Conservation (phyloP, 2,329 filamentous ascomycete genomes). For the Ceratocystis papillata region DNA sequence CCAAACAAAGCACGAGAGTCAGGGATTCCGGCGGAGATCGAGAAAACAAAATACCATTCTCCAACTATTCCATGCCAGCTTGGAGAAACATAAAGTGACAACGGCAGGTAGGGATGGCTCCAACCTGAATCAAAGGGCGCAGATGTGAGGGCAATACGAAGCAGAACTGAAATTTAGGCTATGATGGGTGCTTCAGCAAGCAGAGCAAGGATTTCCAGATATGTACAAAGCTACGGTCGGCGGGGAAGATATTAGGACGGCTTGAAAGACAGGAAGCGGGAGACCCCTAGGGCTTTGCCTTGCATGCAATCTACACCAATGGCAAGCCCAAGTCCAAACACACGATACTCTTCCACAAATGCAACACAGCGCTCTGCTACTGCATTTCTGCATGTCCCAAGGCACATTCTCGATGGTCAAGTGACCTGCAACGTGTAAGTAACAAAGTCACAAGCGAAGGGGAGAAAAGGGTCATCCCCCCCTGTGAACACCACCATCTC, state of each 20-base stretch:
- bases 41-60: neutral
- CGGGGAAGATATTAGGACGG: too few species aligned
- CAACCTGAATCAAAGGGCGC: neutral
- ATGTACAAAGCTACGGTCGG: too few species aligned
- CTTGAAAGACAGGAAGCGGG: too few species aligned
- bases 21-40: neutral
- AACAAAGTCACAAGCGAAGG: neutral
- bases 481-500: neutral
- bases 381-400: neutral
- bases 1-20: neutral
- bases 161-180: neutral
- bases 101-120: neutral
- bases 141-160: neutral
- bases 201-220: neutral
- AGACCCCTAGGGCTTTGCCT: too few species aligned
- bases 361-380: neutral
- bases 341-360: neutral
- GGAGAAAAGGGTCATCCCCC: neutral
- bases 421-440: neutral
- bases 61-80: neutral
- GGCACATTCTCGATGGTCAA: neutral
- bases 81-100: conserved; percentile 9
- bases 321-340: too few species aligned
- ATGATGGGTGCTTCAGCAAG: neutral
- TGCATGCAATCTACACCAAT: too few species aligned